These are phyloP conservation scores for Glonium stellatum DNA, from an alignment of 495 filamentous ascomycete species.

Conservation along the genomic window DNA sequence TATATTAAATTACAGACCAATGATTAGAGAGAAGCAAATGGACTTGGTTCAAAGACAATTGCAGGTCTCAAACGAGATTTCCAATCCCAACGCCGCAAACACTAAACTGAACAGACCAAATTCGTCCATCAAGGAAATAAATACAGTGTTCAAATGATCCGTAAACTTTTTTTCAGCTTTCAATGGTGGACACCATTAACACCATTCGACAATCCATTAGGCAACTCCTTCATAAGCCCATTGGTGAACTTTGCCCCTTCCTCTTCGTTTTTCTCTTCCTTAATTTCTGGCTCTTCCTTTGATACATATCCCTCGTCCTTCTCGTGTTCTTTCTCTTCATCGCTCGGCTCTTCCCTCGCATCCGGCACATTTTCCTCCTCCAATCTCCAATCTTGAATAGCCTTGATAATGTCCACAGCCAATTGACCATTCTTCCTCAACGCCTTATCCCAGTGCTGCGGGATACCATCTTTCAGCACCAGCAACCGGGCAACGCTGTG, in stretches of 20 bases:
- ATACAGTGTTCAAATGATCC: background rate
- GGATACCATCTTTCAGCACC: conserved; percentile 37
- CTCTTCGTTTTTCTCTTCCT: conserved; percentile 2
- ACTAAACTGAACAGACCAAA: too few species aligned
- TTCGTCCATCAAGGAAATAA: background rate
- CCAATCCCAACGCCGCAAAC: background rate
- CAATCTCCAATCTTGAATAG: conserved; percentile 44
- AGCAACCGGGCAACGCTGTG: conserved; percentile 39
- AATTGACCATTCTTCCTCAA: conserved; percentile 44
- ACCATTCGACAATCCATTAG: conserved; percentile 19
- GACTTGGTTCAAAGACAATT: background rate
- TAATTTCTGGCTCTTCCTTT: conserved; percentile 25
- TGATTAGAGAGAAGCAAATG: background rate
- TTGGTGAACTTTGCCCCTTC: conserved; percentile 4
- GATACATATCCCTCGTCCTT: conserved; percentile 29
- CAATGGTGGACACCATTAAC: background rate
- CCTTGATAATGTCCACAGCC: conserved; percentile 44
- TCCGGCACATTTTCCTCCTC: conserved; percentile 40
- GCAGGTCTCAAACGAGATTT: background rate
- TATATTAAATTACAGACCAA: too few species aligned
- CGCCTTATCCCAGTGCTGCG: conserved; percentile 45
- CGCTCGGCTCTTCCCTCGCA: conserved; percentile 36
- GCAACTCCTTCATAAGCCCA: conserved; percentile 13
- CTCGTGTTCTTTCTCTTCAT: conserved; percentile 30
- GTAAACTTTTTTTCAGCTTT: background rate